phyloP scores from a whole-genome alignment of 2,329 filamentous ascomycete species.

The Claviceps quebecensis region DNA sequence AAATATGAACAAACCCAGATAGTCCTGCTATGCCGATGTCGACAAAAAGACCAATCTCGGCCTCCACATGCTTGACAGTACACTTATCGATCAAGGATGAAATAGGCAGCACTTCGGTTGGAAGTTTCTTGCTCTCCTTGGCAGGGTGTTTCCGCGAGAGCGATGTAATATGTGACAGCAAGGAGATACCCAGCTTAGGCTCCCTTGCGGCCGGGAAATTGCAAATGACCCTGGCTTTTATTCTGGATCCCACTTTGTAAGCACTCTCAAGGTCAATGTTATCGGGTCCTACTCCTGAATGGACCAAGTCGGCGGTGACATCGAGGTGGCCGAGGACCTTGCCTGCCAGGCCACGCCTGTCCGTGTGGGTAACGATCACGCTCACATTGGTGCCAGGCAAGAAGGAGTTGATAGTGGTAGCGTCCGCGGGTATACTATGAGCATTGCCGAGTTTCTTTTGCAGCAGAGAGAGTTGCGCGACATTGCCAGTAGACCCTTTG shows the following conservation, averaged over 20 bases:
- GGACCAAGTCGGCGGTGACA: slow-evolving; percentile 78
- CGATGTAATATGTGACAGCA: slow-evolving; percentile 70
- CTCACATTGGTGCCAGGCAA: slow-evolving; percentile 86
- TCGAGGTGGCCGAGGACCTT: slow-evolving; percentile 89
- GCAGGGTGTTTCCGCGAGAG: slow-evolving; percentile 34
- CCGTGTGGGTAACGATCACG: slow-evolving; percentile 64
- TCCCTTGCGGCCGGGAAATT: slow-evolving; percentile 68
- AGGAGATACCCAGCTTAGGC: slow-evolving; percentile 74
- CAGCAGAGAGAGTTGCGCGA: slow-evolving; percentile 73
- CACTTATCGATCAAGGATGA: slow-evolving; percentile 67
- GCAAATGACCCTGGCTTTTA: slow-evolving; percentile 77
- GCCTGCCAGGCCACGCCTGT: slow-evolving; percentile 61
- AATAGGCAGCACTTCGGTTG: slow-evolving; percentile 48
- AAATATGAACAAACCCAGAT: slow-evolving; percentile 88
- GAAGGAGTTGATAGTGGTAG: slow-evolving; percentile 79
- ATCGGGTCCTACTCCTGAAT: slow-evolving; percentile 63
- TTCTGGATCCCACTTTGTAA: slow-evolving; percentile 71
- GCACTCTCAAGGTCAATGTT: slow-evolving; percentile 58
- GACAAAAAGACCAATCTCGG: slow-evolving; percentile 68
- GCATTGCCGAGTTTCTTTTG: slow-evolving; percentile 53
- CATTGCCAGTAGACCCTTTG: slow-evolving; percentile 62
- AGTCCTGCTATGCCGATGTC: slow-evolving; percentile 50
- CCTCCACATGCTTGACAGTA: slow-evolving; percentile 66
- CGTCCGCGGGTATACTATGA: slow-evolving; percentile 53
- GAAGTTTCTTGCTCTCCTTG: slow-evolving; percentile 28